A percentile compares a stretch with the other conserved stretches of the same genome.
Conservation (phyloP, 768 basidiomycete species). For the Candolleomyces aberdarensis region DNA sequence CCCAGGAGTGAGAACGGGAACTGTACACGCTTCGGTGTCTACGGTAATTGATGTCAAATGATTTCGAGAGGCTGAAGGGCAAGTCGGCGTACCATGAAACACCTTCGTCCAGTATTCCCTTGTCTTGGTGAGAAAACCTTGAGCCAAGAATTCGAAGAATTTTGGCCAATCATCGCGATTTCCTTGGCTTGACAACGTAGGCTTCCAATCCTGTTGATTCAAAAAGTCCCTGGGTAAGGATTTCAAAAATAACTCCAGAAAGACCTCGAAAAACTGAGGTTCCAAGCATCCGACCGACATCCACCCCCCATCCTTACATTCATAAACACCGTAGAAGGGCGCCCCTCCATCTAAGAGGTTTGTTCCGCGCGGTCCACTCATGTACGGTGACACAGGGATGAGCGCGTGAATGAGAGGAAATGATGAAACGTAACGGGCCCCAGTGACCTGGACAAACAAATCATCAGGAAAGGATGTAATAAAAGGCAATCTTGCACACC, state of each 20-base stretch:
- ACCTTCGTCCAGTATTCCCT: slow-evolving; percentile 68
- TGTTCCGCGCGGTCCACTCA: slow-evolving; percentile 44
- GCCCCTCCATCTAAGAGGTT: slow-evolving; percentile 74
- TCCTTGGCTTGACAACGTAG: slow-evolving; percentile 41
- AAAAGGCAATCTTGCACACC: slow-evolving; percentile 36
- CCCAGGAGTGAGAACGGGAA: slow-evolving; percentile 61
- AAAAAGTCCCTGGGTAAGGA: slow-evolving; percentile 45
- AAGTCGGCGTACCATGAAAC: slow-evolving; percentile 55
- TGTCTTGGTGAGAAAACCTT: slow-evolving; percentile 58
- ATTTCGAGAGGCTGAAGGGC: neutral
- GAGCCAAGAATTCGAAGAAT: slow-evolving; percentile 52
- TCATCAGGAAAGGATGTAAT: slow-evolving; percentile 1
- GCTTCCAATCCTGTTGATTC: slow-evolving; percentile 51
- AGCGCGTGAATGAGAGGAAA: slow-evolving; percentile 59
- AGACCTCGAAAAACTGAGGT: slow-evolving; percentile 64
- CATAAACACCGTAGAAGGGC: slow-evolving; percentile 75
- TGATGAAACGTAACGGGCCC: slow-evolving; percentile 71
- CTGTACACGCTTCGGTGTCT: slow-evolving; percentile 72
- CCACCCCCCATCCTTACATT: slow-evolving; percentile 68
- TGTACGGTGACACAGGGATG: slow-evolving; percentile 30
- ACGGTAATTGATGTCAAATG: slow-evolving; percentile 1
- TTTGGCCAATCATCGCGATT: slow-evolving; percentile 54
- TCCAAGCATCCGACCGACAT: slow-evolving; percentile 79
- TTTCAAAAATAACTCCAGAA: slow-evolving; percentile 51
- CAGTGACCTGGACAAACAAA: slow-evolving; percentile 59